These are phyloP conservation scores for Trypanosoma mega DNA, from an alignment of 208 protist genomes.

Conservation along the genomic window DNA sequence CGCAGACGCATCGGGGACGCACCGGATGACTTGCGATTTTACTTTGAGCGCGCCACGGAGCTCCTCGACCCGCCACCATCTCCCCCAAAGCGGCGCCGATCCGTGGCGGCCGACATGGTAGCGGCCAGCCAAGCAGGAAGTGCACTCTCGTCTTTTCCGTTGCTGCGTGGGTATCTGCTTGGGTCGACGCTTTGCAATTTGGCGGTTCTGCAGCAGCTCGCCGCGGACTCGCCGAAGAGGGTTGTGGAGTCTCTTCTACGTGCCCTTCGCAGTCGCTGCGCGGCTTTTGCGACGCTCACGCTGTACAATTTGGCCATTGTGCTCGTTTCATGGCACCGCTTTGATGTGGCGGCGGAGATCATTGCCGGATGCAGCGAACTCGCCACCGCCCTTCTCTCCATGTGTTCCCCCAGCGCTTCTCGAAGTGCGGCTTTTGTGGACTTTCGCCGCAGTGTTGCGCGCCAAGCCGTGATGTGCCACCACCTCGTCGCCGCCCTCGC, in stretches of 20 bases:
- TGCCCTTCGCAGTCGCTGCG: constrained; percentile 39
- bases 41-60: constrained; percentile 46
- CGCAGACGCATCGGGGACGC: constrained; percentile 44
- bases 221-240: constrained; percentile 11
- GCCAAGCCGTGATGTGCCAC: constrained; percentile 68
- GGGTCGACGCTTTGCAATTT: constrained; percentile 51
- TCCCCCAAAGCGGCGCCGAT: not conserved
- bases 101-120: not conserved
- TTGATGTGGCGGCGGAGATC: constrained; percentile 71
- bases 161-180: constrained; percentile 31
- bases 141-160: constrained; percentile 22
- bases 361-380: constrained; percentile 78
- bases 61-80: constrained; percentile 24
- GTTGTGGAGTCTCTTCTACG: constrained; percentile 47
- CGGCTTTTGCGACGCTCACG: constrained; percentile 46
- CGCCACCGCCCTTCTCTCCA: constrained; percentile 32
- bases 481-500: constrained; percentile 71
- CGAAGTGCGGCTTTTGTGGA: constrained; percentile 7
- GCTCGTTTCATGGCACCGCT: constrained; percentile 43
- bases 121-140: not conserved
- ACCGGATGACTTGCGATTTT: constrained; percentile 35
- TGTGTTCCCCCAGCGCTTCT: constrained; percentile 18
- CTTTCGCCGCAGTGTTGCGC: constrained; percentile 36
- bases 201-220: constrained; percentile 34
- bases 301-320: constrained; percentile 80